Evolutionary conservation across 1,139 yeast species (phyloP), one percentile per base, ranked within the genome.

Genomic region (Hanseniaspora sp.): DNA sequence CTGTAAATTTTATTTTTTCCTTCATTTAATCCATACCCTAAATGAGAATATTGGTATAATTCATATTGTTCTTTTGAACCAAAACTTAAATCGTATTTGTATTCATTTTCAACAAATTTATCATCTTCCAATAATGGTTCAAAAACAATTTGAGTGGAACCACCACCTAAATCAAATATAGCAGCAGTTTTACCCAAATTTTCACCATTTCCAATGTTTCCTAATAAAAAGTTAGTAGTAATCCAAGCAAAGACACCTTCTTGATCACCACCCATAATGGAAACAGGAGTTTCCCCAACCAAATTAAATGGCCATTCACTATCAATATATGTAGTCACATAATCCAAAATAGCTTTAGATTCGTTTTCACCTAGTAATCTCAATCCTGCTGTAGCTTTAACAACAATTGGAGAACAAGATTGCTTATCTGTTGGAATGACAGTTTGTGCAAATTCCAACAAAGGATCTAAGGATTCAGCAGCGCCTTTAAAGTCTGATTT

Each of bases 181-280:
- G 97, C 98, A 52, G 95, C 95, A 12, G 98, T 92, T 35, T 92
- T 86, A 9, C 41, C 54, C 34, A 71, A 68, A 69, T 80, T 80
- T 49, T 79, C 83, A 23, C 78, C 69, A 31, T 81, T 72, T 31
- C 97, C 97, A 66, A 92, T 87, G 70, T 90, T 90, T 44, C 96
- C 96, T 61, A 92, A 76, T 59, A 92, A 73, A 68, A 82, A 92
- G 72, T 92, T 92, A 54, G 96, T 83, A 40, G 98, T 92, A 67
- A 92, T 84, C 99, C 99, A 92, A 1, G 98, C 98, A 64, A 80
- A 92, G n/a, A 92, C 96, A 67, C 98, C 99, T 72, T 92, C 98
- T 63, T 90, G 95, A 58, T 80, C 83, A 61, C 98, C 98, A 56
- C 86, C 92, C 96, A 92, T 90, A 63, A 92, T 84, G 11, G 90